Evolutionary conservation across 768 basidiomycete species (phyloP).

Genomic region (Candolleomyces eurysporus): DNA sequence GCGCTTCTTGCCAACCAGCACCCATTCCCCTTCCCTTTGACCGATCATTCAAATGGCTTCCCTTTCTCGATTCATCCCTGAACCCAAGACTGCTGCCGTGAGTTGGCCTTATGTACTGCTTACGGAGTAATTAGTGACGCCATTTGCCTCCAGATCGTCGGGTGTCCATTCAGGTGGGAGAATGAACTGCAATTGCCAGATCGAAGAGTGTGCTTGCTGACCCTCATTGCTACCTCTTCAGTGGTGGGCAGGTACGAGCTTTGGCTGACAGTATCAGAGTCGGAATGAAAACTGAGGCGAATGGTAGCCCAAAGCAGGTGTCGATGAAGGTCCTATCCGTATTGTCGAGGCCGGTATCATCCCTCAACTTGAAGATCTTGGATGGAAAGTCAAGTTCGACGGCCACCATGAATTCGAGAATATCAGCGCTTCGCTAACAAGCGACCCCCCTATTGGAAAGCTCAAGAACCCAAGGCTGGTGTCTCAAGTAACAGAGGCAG

Average conservation of each 20-base stretch:
- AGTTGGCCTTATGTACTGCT: conserved; percentile 27
- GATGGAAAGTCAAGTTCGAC: conserved; percentile 88
- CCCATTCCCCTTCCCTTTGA: no score
- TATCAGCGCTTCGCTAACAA: conserved; percentile 42
- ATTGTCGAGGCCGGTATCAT: conserved; percentile 86
- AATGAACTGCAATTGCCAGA: conserved; percentile 6
- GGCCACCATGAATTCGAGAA: conserved; percentile 89
- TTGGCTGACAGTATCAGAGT: background rate
- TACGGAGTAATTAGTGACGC: conserved; percentile 10
- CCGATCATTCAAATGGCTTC: conserved; percentile 22
- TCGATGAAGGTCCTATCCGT: conserved; percentile 86
- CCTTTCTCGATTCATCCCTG: conserved; percentile 47
- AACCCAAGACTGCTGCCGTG: conserved; percentile 80
- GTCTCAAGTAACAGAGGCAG: conserved; percentile 74
- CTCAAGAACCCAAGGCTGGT: conserved; percentile 91
- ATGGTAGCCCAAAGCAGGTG: conserved; percentile 67
- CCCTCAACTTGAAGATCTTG: conserved; percentile 70
- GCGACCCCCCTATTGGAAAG: conserved; percentile 81
- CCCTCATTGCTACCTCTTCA: conserved; percentile 20
- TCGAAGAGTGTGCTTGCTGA: conserved; percentile 8
- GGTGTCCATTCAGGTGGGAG: conserved; percentile 91
- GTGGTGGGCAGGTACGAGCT: conserved; percentile 62
- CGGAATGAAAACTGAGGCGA: background rate
- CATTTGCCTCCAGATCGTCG: conserved; percentile 64
- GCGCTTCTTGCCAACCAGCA: no score